Evolutionary conservation across 305 asterid species (phyloP).

Genomic region (Rubia balearica): DNA sequence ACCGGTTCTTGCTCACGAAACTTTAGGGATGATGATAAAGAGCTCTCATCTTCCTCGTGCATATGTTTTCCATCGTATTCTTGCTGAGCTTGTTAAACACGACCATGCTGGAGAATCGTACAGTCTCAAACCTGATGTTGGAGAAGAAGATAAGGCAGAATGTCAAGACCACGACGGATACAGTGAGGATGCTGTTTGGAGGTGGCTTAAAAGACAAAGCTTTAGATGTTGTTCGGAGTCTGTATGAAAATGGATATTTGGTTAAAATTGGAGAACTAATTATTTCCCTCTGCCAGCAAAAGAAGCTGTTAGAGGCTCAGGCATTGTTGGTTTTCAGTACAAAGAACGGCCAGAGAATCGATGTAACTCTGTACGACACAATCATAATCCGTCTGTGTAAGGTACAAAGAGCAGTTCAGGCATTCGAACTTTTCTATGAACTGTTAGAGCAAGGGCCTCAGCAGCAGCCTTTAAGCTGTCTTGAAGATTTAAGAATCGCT

Average conservation of each 20-base stretch:
- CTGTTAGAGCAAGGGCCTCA: constrained; percentile 50
- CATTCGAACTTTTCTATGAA: constrained; percentile 61
- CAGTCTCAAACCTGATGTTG: constrained; percentile 53
- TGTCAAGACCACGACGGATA: constrained; percentile 56
- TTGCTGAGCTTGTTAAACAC: constrained; percentile 42
- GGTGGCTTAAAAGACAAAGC: constrained; percentile 39
- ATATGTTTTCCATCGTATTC: constrained; percentile 52
- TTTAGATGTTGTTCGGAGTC: constrained; percentile 36
- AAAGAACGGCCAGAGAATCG: constrained; percentile 40
- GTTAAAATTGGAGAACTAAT: constrained; percentile 47
- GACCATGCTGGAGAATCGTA: constrained; percentile 49
- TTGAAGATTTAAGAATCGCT: constrained; percentile 40
- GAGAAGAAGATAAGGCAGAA: constrained; percentile 56
- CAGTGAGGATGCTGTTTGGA: constrained; percentile 37
- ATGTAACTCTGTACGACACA: constrained; percentile 23
- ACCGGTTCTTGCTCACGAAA: constrained; percentile 48
- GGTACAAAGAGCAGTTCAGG: constrained; percentile 37
- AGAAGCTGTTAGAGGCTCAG: constrained; percentile 43
- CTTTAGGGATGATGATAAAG: constrained; percentile 61
- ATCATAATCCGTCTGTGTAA: constrained; percentile 49
- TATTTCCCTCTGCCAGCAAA: constrained; percentile 41
- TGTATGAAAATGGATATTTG: constrained; percentile 49
- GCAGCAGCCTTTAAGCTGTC: constrained; percentile 46
- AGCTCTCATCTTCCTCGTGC: constrained; percentile 57
- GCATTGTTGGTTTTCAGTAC: constrained; percentile 42